Base-by-base conservation (phyloP, 2,329 filamentous ascomycete genomes). In the Pestalotiopsis sp. region DNA sequence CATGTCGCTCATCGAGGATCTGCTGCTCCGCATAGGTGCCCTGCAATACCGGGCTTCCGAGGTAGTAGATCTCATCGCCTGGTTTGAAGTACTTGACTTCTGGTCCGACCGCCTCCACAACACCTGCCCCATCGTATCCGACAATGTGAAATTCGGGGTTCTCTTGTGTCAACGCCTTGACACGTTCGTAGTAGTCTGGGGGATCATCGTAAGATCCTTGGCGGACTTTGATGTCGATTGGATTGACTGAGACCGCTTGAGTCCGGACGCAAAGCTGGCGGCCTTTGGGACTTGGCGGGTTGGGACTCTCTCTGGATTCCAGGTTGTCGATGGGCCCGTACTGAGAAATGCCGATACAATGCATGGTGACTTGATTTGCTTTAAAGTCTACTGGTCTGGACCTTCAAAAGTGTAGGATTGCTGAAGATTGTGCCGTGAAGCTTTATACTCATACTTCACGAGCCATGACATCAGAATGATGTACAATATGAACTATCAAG, bases 31-130 rank as follows among this genome's bases (percentile, higher is more conserved):
- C 81, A 69, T 82, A 81, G 7, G 78, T 75, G 27, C 83, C 83
- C 65, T 81, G 83, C 6, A 78, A 70, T 17, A 79, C 77, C 0
- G 82, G 81, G 39, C 72, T 77, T 17, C 78, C 80, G 12, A 80
- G 75, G 70, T 81, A 85, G 78, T 77, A 84, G 56, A 85, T 76
- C 63, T 82, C 78, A 68, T 85, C 83, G 12, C 83, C 83, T 12
- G 74, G 62, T 39, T 80, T 77, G 76, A 83, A 84, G 64, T 76
- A 64, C 38, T 72, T 72, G 38, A 75, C 75, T 12, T 78, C 73
- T 2, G 75, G 73, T 0, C 78, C 81, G 14, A 78, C 78, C 27
- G 76, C 71, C 1, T 76, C 72, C 4, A 84, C 78, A 4, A 80
- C 73, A 5, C 83, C 83, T 3, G 82, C 77, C 5, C 45, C 45